Percentiles rank a stretch among this genome's conserved stretches.
phyloP scores from a whole-genome alignment of 108 stramenopile genomes.

The Conticribra weissflogii region DNA sequence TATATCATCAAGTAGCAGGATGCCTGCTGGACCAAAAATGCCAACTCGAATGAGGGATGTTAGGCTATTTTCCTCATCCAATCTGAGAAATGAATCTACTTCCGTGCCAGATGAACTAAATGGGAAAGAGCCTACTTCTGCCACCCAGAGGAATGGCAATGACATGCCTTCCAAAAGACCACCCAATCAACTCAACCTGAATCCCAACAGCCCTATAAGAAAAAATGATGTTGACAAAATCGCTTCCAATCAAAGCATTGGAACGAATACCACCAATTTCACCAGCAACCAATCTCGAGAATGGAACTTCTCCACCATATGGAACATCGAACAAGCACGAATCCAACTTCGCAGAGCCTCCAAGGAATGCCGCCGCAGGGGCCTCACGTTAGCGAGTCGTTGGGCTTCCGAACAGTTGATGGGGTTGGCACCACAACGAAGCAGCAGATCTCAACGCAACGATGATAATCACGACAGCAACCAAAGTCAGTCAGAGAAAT shows the following conservation, averaged over 20 bases:
- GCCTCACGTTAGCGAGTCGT: slow-evolving; percentile 76
- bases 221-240: no score
- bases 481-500: no score
- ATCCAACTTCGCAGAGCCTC: slow-evolving; percentile 31
- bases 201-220: no score
- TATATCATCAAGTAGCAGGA: no score
- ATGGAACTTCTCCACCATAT: slow-evolving; percentile 7
- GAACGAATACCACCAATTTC: neutral
- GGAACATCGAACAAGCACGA: slow-evolving; percentile 33
- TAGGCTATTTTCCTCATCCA: neutral
- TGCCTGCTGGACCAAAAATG: no score
- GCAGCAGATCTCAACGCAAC: no score
- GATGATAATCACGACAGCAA: slow-evolving; percentile 3
- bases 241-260: neutral
- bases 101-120: neutral
- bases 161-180: no score
- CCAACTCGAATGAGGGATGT: neutral
- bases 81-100: neutral
- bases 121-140: neutral
- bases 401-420: slow-evolving; percentile 85
- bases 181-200: no score
- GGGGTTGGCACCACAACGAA: slow-evolving; percentile 46
- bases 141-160: neutral
- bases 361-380: slow-evolving; percentile 35
- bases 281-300: neutral